phyloP scores from a whole-genome alignment of 192 early-diverging fungal species.

The Umbelopsis isabellina region DNA sequence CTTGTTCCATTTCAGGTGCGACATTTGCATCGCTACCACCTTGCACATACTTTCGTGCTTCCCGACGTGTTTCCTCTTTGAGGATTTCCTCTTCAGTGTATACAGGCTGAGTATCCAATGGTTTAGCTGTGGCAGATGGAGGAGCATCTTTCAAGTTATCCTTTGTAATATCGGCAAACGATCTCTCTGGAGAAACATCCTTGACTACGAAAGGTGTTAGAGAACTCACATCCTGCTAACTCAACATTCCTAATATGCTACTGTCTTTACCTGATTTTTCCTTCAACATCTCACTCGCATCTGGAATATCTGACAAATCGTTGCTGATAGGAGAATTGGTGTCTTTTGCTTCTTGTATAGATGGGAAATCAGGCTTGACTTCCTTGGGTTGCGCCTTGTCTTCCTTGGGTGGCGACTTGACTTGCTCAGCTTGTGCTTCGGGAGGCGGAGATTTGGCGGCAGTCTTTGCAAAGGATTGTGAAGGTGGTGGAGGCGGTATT shows the following conservation, averaged over 20 bases:
- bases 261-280: background rate
- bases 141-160: slow-evolving; percentile 30
- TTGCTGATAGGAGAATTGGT: background rate
- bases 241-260: background rate
- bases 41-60: slow-evolving; percentile 27
- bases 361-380: background rate
- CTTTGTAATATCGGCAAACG: slow-evolving; percentile 32
- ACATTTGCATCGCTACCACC: slow-evolving; percentile 16
- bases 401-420: background rate
- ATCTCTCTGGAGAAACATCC: background rate
- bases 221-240: background rate
- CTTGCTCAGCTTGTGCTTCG: slow-evolving; percentile 1
- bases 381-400: background rate
- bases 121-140: slow-evolving; percentile 21
- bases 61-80: slow-evolving; percentile 19
- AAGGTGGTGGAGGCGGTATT: slow-evolving; percentile 28
- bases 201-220: background rate
- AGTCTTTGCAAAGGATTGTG: slow-evolving; percentile 34
- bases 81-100: slow-evolving; percentile 33
- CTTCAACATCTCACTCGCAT: background rate
- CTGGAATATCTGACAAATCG: slow-evolving; percentile 8
- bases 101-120: slow-evolving; percentile 27
- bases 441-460: slow-evolving; percentile 28
- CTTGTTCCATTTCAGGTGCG: slow-evolving; percentile 18
- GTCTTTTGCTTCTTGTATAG: slow-evolving; percentile 2